phyloP scores from a whole-genome alignment of 169 alveolate genomes.

The Plasmodium reichenowi region DNA sequence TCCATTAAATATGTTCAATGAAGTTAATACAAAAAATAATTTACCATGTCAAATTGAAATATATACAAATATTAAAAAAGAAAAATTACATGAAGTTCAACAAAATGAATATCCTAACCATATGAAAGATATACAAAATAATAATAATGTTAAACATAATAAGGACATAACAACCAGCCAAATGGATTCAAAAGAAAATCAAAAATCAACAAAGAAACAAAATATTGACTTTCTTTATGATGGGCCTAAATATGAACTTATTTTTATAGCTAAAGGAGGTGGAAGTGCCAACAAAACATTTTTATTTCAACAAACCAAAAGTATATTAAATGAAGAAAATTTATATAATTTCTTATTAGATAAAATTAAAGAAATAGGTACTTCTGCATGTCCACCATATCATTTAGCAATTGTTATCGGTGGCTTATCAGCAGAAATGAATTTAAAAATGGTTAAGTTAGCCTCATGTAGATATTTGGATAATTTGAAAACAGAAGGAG shows the following conservation, averaged over 20 bases:
- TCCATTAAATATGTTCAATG: constrained; percentile 90
- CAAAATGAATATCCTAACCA: background rate
- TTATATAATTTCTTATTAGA: constrained; percentile 84
- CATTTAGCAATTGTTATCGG: constrained; percentile 92
- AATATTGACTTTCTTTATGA: background rate
- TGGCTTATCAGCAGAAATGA: constrained; percentile 92
- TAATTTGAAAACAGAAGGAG: constrained; percentile 87
- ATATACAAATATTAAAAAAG: constrained; percentile 37
- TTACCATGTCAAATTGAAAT: constrained; percentile 91
- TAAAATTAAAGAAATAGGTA: constrained; percentile 87
- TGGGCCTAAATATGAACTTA: constrained; percentile 84
- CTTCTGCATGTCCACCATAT: constrained; percentile 94
- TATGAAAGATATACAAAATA: background rate
- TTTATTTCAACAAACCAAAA: constrained; percentile 90
- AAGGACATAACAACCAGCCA: background rate
- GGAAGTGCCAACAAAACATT: constrained; percentile 92
- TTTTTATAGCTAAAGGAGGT: constrained; percentile 92
- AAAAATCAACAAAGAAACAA: background rate
- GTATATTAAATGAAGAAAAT: constrained; percentile 84
- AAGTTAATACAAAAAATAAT: constrained; percentile 90
- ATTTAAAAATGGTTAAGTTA: constrained; percentile 90
- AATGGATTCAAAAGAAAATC: background rate
- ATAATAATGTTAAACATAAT: background rate
- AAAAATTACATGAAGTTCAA: background rate
- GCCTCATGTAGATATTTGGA: constrained; percentile 90